Evolutionary conservation across 2,329 filamentous ascomycete species (phyloP), one percentile per base, ranked within the genome.

Genomic region (Dactylellina leptospora): DNA sequence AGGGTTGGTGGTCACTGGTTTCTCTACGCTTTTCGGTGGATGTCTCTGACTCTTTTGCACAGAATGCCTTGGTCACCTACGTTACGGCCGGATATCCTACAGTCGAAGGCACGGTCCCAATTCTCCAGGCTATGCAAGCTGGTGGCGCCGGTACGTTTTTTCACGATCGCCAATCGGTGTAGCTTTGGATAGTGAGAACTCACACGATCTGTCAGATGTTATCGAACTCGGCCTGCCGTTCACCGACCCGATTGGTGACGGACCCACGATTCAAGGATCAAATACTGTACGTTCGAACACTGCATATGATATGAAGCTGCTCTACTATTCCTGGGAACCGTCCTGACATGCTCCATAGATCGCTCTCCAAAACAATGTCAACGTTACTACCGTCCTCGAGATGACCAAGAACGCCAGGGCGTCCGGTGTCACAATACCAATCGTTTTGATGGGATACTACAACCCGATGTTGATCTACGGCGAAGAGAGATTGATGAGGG

Each of bases 361-460:
- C 80, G 93, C 95, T 38, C 87, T 99, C 47, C 82, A 88, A 77
- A 93, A 99, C 83, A 92, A 92, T 72, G 91, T 97, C 74, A 96
- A 89, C 9, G 90, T 96, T 74, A 84, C 86, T 75, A 87, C 86
- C 56, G 90, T 91, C 13, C 85, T 99, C 40, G 85, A 90, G 77
- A 93, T 96, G 84, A 89, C 97, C 73, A 88, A 89, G 76, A 86
- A 90, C 74, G 92, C 93, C 48, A 86, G 95, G 77, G 84, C 85
- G 76, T 85, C 85, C 74, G 95, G 95, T 42, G 83, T 97, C 61
- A 88, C 85, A 77, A 87, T 89, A 0, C 95, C 95, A 0, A 86
- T 99, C 42, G 82, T 99, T 78, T 86, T 99, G 75, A 99, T 99
- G 95, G 95, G 95, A 77, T 99, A 99, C 85, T 99, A 96, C 83